These are phyloP conservation scores for Moesziomyces aphidis DNA, from an alignment of 1,284 basidiomycete genomes.

Conservation along the genomic window DNA sequence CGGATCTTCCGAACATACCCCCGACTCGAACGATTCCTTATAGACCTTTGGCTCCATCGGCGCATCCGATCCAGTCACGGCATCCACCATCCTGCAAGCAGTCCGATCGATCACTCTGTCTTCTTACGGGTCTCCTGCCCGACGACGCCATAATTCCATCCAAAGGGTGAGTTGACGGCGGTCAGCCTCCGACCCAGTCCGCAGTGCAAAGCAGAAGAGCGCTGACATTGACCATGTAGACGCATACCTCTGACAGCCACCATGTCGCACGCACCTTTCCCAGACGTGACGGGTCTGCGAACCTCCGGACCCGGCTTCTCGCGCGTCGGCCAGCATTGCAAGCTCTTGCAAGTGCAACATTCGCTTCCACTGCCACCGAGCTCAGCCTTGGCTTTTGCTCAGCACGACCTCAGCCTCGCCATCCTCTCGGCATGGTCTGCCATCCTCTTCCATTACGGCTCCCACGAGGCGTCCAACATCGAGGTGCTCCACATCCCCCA, in stretches of 20 bases:
- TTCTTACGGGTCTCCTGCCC: no score
- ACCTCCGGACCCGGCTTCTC: constrained; percentile 47
- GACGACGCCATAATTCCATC: no score
- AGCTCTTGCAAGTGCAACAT: constrained; percentile 21
- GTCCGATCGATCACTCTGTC: neutral
- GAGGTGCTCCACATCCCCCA: constrained; percentile 25
- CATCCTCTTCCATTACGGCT: constrained; percentile 45
- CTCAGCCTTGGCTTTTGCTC: constrained; percentile 12
- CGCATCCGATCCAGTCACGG: neutral
- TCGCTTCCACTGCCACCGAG: constrained; percentile 8
- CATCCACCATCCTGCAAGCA: neutral
- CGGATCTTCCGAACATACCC: no score
- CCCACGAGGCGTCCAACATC: constrained; percentile 41
- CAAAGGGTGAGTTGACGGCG: no score
- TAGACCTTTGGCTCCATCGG: neutral
- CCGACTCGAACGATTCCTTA: neutral
- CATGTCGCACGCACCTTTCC: constrained; percentile 55
- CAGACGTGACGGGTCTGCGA: constrained; percentile 61
- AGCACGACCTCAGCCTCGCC: constrained; percentile 22
- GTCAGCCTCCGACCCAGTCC: no score
- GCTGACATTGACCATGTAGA: constrained; percentile 1
- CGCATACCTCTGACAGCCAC: constrained; percentile 11
- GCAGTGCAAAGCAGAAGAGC: no score
- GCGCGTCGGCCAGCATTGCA: constrained; percentile 30
- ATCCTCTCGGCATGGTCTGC: constrained; percentile 41